Base-by-base conservation (phyloP, 179 eudicot species). In the Gypsophila paniculata region DNA sequence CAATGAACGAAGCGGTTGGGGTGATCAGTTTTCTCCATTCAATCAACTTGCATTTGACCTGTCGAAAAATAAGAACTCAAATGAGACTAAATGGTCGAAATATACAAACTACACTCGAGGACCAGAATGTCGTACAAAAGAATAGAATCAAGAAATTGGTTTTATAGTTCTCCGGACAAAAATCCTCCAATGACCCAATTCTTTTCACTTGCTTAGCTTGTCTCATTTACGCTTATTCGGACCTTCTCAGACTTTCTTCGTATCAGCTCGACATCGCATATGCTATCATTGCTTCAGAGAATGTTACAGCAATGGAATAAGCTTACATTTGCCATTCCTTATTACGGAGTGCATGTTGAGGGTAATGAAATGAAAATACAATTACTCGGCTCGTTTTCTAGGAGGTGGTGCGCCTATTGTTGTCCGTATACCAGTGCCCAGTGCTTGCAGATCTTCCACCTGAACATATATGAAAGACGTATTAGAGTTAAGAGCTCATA, bases 401-500 rank as follows among this genome's bases (percentile, higher is more conserved):
- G 82, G 84, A 64, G 79, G 82, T 68, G 79, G 82, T 68, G 76
- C 32, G 15, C 86, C 75, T 6, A 84, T 63, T 75, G 82, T 77
- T 53, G 78, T 69, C 68, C 89, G 78, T 74, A 84, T 74, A 78
- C 52, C 82, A 58, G 85, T 76, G 34, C 89, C 89, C 46, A 74
- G 69, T 71, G 73, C 51, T 77, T 79, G 72, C 69, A 82, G 18
- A 70, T 86, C 87, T 58, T 86, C 77, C 73, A 84, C 86, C 89
- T 84, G 25, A 19, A 77, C 65, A 62, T 51, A 55, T 11, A 64
- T 2, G 38, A 61, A n/a, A 34, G 59, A 63, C 63, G 12, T 39
- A n/a, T 72, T 59, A 51, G 68, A 42, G 8, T 42, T 9, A 42
- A 9, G 46, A 42, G 6, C 46, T 42, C 46, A 9, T 42, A 42